Evolutionary conservation across 2,329 filamentous ascomycete species (phyloP).

Genomic region (Fusarium lateritium): DNA sequence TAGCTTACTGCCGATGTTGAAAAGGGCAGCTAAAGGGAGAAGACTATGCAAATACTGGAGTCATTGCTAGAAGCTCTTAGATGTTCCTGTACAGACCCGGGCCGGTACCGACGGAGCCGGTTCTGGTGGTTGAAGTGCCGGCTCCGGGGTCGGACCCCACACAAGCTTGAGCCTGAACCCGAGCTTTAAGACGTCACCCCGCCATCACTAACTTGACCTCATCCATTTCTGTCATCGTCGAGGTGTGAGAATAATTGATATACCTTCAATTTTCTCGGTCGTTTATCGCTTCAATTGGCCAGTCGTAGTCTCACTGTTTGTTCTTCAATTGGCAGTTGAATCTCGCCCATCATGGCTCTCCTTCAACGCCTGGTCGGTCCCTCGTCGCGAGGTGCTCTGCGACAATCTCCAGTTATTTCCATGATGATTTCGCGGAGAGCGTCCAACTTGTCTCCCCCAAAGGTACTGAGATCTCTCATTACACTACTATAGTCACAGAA

Average conservation of each 20-base stretch:
- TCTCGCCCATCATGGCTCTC: slow-evolving; percentile 49
- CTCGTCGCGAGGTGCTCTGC: slow-evolving; percentile 47
- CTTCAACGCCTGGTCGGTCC: slow-evolving; percentile 52
- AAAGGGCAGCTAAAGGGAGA: not conserved
- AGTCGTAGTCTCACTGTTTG: not conserved
- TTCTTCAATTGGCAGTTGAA: not conserved
- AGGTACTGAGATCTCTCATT: slow-evolving; percentile 52
- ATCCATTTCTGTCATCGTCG: slow-evolving; percentile 19
- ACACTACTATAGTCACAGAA: not conserved
- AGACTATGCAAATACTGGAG: not conserved
- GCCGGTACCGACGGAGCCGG: slow-evolving; percentile 34
- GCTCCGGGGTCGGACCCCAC: slow-evolving; percentile 46
- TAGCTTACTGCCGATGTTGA: not conserved
- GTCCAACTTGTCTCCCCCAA: slow-evolving; percentile 63
- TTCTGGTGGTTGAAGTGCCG: slow-evolving; percentile 30
- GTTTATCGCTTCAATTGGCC: not conserved
- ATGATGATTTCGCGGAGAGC: slow-evolving; percentile 56
- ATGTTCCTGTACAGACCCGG: not conserved
- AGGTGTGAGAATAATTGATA: not conserved
- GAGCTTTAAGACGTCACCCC: slow-evolving; percentile 47
- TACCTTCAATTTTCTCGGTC: not conserved
- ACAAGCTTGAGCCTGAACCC: slow-evolving; percentile 35
- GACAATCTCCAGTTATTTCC: slow-evolving; percentile 51
- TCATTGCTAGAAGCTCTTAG: no score
- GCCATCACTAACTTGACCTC: slow-evolving; percentile 30